A percentile compares a stretch with the other conserved stretches of the same genome.
Evolutionary conservation across 345 rosid genomes (phyloP).

Genomic region (Euclidium syriacum): DNA sequence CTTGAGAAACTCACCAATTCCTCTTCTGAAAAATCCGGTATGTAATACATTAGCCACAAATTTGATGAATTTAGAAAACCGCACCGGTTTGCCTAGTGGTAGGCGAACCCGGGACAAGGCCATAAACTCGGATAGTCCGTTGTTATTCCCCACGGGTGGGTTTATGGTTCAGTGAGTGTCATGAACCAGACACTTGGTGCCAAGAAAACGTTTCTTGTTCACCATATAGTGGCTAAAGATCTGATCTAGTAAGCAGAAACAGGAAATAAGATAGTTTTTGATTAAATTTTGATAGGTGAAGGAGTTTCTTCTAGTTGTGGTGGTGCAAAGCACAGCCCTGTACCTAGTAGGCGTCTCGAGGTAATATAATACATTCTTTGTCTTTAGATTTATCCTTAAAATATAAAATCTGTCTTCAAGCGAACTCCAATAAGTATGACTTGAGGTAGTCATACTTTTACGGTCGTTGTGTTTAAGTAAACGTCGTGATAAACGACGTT

Average conservation of each 20-base stretch:
- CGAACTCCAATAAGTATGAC: slow-evolving; percentile 5
- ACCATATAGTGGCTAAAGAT: slow-evolving; percentile 4
- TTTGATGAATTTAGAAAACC: neutral
- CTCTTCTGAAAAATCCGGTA: slow-evolving; percentile 85
- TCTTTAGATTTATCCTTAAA: neutral
- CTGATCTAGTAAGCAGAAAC: neutral
- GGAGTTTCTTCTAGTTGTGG: slow-evolving; percentile 93
- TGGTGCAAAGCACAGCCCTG: slow-evolving; percentile 77
- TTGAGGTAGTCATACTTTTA: slow-evolving; percentile 1
- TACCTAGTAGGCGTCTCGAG: slow-evolving; percentile 78
- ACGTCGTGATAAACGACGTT: neutral
- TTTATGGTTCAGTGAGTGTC: neutral
- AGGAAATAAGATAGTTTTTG: neutral
- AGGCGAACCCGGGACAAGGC: slow-evolving; percentile 4
- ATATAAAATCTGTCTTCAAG: neutral
- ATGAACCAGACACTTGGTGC: neutral
- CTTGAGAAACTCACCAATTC: slow-evolving; percentile 85
- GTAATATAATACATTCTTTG: slow-evolving; percentile 39
- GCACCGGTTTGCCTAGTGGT: neutral
- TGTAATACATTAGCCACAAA: neutral
- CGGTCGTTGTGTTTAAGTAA: neutral
- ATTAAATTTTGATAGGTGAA: slow-evolving; percentile 54
- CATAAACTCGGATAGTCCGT: neutral
- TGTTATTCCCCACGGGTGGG: neutral
- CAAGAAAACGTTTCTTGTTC: neutral